These are phyloP conservation scores for Monosporozyma aerobia DNA, from an alignment of 805 yeast genomes.

Conservation along the genomic window DNA sequence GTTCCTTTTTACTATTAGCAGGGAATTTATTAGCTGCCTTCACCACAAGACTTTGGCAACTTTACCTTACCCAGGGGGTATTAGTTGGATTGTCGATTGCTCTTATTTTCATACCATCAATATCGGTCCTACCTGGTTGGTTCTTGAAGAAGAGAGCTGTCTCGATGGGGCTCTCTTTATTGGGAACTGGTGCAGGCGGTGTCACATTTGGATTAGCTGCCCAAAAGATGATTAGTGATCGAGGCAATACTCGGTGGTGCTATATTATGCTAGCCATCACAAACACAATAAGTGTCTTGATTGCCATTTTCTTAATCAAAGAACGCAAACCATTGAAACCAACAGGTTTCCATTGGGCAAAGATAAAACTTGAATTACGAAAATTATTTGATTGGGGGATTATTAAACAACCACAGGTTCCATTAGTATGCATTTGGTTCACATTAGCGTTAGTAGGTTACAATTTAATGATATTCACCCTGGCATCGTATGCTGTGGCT, in stretches of 20 bases:
- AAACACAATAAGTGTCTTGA: constrained; percentile 31
- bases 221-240: constrained; percentile 32
- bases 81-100: constrained; percentile 46
- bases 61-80: constrained; percentile 61
- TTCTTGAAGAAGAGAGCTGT: constrained; percentile 52
- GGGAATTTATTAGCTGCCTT: constrained; percentile 55
- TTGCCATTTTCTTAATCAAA: constrained; percentile 36
- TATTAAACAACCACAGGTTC: constrained; percentile 26
- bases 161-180: constrained; percentile 40
- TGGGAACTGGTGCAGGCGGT: constrained; percentile 49
- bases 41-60: constrained; percentile 53
- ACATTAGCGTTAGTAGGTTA: constrained; percentile 34
- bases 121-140: constrained; percentile 59
- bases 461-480: constrained; percentile 36
- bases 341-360: constrained; percentile 19
- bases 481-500: constrained; percentile 39
- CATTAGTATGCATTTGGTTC: constrained; percentile 32
- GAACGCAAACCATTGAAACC: constrained; percentile 35
- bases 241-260: constrained; percentile 39
- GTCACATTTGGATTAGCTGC: constrained; percentile 33
- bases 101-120: constrained; percentile 46
- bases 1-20: constrained; percentile 42
- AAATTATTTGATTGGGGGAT: constrained; percentile 31
- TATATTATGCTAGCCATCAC: constrained; percentile 37
- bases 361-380: constrained; percentile 14